Evolutionary conservation across 768 basidiomycete genomes (phyloP).

Genomic region (Mycena albidolilacea): DNA sequence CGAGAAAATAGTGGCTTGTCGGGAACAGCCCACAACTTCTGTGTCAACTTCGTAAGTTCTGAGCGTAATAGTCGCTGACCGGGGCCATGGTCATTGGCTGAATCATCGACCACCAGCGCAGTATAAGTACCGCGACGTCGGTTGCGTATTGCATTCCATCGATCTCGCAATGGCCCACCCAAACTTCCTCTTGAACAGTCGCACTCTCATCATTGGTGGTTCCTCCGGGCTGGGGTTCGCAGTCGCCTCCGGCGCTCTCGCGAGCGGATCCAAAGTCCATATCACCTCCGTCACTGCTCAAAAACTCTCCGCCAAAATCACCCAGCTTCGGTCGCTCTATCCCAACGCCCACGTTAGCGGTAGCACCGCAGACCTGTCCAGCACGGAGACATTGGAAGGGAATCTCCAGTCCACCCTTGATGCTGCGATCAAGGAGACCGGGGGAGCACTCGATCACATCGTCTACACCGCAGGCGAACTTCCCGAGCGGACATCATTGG

Average conservation of each 20-base stretch:
- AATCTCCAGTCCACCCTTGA: too few species aligned
- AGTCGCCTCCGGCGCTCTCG: slow-evolving; percentile 24
- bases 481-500: too few species aligned
- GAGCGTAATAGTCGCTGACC: too few species aligned
- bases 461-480: too few species aligned
- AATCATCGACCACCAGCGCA: background rate
- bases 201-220: slow-evolving; percentile 14
- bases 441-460: too few species aligned
- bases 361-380: slow-evolving; percentile 5
- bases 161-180: slow-evolving; percentile 21
- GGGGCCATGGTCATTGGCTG: too few species aligned
- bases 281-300: slow-evolving; percentile 14
- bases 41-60: too few species aligned
- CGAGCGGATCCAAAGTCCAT: slow-evolving; percentile 26
- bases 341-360: slow-evolving; percentile 23
- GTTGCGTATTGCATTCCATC: background rate
- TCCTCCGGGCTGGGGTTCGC: slow-evolving; percentile 12
- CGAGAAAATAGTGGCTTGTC: too few species aligned
- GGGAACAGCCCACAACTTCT: too few species aligned
- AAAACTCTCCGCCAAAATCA: slow-evolving; percentile 9
- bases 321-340: slow-evolving; percentile 13
- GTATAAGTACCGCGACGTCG: background rate
- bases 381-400: too few species aligned
- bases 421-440: background rate
- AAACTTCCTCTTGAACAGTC: slow-evolving; percentile 18